These are phyloP conservation scores for Scedosporium apiospermum DNA, from an alignment of 2,329 filamentous ascomycete genomes.

Conservation along the genomic window DNA sequence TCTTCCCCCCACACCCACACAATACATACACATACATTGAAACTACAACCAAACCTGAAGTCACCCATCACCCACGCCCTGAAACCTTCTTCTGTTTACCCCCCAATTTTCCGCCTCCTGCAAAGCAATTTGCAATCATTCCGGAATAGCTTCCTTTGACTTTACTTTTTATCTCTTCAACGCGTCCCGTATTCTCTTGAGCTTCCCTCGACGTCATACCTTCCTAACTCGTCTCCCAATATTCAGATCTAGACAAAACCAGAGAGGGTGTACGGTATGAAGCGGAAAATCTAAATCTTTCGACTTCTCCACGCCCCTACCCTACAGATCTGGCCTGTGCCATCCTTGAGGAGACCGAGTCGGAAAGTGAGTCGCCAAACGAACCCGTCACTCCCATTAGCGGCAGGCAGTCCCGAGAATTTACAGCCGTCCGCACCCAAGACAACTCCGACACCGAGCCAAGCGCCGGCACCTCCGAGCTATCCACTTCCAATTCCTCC, in stretches of 20 bases:
- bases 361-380: constrained; percentile 7
- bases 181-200: no score
- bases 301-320: background rate
- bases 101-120: no score
- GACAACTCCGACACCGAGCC: constrained; percentile 6
- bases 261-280: background rate
- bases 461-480: background rate
- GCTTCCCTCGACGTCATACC: no score
- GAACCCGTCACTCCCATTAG: constrained; percentile 7
- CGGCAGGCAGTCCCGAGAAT: constrained; percentile 8
- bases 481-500: background rate
- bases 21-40: no score
- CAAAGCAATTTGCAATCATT: no score
- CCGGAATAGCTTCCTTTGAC: no score
- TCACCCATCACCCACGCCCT: no score
- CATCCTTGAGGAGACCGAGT: constrained; percentile 8
- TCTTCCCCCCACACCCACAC: no score
- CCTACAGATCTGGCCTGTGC: constrained; percentile 5
- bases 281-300: background rate
- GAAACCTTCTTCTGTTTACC: no score
- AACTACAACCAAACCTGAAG: no score
- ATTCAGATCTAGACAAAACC: background rate
- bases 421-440: constrained; percentile 7
- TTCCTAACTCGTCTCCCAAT: background rate
- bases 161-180: no score